Evolutionary conservation across 2,329 filamentous ascomycete species (phyloP).

Genomic region (Fonsecaea multimorphosa): DNA sequence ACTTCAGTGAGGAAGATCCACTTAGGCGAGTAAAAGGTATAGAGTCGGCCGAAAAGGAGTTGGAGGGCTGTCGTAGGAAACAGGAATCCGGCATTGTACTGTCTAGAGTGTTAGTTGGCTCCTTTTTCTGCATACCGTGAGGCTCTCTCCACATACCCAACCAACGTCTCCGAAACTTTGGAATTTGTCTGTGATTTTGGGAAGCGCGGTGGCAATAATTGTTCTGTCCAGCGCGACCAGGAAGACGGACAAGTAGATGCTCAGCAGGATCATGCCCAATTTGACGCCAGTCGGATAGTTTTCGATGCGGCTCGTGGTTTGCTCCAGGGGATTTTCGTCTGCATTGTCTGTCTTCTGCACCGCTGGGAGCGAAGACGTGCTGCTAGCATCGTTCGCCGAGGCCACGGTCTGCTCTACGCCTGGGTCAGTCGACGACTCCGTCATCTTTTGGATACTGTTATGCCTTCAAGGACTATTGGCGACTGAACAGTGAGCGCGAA

Average conservation of each 20-base stretch:
- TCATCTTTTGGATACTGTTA: neutral
- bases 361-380: neutral
- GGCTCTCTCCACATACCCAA: slow-evolving; percentile 57
- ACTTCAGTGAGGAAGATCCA: slow-evolving; percentile 51
- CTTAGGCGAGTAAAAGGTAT: slow-evolving; percentile 53
- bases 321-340: slow-evolving; percentile 6
- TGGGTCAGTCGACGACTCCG: neutral
- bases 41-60: slow-evolving; percentile 52
- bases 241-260: slow-evolving; percentile 18
- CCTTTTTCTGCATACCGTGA: slow-evolving; percentile 36
- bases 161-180: slow-evolving; percentile 54
- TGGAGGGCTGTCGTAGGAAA: slow-evolving; percentile 44
- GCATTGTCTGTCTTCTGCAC: neutral
- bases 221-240: slow-evolving; percentile 32
- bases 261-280: slow-evolving; percentile 7
- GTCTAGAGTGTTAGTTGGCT: neutral
- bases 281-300: slow-evolving; percentile 15
- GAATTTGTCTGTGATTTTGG: slow-evolving; percentile 56
- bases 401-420: neutral
- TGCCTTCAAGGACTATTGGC: neutral
- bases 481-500: neutral
- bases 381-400: neutral
- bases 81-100: slow-evolving; percentile 18
- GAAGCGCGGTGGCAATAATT: slow-evolving; percentile 55
- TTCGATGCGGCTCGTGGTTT: slow-evolving; percentile 19